These are phyloP conservation scores for Boletus sp. DNA, from an alignment of 768 basidiomycete genomes.

Conservation along the genomic window DNA sequence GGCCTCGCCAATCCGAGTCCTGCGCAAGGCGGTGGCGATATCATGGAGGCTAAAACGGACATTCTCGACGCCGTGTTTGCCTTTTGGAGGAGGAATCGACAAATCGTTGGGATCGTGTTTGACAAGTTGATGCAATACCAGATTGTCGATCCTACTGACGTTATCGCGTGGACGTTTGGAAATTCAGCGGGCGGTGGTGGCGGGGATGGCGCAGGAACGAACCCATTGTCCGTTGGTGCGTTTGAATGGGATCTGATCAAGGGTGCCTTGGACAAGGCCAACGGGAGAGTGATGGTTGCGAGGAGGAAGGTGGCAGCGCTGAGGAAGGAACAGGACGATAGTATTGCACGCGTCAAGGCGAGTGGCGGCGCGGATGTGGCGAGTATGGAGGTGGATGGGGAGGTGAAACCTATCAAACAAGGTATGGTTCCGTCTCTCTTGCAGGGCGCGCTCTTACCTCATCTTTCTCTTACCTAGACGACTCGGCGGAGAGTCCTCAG, in stretches of 20 bases:
- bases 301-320: constrained; percentile 68
- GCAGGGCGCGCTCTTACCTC: not conserved
- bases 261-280: constrained; percentile 84
- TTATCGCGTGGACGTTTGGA: constrained; percentile 80
- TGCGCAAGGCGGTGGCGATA: constrained; percentile 31
- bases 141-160: constrained; percentile 90
- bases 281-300: constrained; percentile 80
- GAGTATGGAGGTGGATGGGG: constrained; percentile 69
- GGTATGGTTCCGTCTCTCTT: not conserved
- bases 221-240: constrained; percentile 42
- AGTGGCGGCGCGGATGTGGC: constrained; percentile 48
- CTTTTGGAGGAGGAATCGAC: constrained; percentile 84
- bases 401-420: constrained; percentile 57
- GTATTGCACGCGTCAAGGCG: constrained; percentile 70
- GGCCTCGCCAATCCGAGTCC: constrained; percentile 41
- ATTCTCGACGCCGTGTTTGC: constrained; percentile 65
- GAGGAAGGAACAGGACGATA: constrained; percentile 87
- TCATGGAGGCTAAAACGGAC: constrained; percentile 59
- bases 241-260: constrained; percentile 86
- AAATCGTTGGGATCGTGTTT: constrained; percentile 89
- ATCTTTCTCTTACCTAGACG: constrained; percentile 32
- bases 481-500: constrained; percentile 59
- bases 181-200: constrained; percentile 41
- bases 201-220: constrained; percentile 36
- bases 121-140: constrained; percentile 99